Evolutionary conservation across 352 stramenopile genomes (phyloP).

Genomic region (Thraustochytrium sp.): DNA sequence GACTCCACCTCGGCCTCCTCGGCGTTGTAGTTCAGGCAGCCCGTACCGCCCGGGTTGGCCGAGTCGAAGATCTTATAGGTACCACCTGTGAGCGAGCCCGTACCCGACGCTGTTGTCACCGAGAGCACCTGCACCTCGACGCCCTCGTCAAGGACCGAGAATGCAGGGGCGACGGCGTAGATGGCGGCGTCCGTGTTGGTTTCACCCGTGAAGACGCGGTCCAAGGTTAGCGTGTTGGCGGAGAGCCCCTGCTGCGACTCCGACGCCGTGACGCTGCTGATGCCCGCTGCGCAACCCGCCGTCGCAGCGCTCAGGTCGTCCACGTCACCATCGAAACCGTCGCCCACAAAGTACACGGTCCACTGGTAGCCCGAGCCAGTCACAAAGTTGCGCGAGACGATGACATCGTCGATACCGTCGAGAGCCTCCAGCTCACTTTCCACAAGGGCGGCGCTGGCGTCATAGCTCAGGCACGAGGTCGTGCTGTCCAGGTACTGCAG

Average conservation of each 20-base stretch:
- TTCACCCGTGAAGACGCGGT: slow-evolving; percentile 22
- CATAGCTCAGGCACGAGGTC: slow-evolving; percentile 60
- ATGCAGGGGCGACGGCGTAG: background rate
- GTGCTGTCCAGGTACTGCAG: slow-evolving; percentile 52
- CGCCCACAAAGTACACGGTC: slow-evolving; percentile 4
- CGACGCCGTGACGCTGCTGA: background rate
- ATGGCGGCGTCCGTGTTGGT: background rate
- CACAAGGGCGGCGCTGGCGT: slow-evolving; percentile 56
- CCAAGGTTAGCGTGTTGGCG: slow-evolving; percentile 21
- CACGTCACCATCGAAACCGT: slow-evolving; percentile 32
- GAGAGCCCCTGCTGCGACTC: background rate
- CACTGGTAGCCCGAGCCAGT: background rate
- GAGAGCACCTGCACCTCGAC: background rate
- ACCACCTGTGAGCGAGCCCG: slow-evolving; percentile 27
- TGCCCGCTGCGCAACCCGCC: slow-evolving; percentile 4
- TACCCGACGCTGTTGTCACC: slow-evolving; percentile 42
- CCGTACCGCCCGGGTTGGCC: slow-evolving; percentile 23
- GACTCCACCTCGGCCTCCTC: slow-evolving; percentile 44
- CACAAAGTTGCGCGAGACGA: background rate
- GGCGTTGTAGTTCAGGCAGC: slow-evolving; percentile 43
- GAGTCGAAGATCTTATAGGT: slow-evolving; percentile 43
- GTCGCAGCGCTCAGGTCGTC: slow-evolving; percentile 8
- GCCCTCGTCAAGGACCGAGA: slow-evolving; percentile 31
- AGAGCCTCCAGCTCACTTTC: slow-evolving; percentile 54
- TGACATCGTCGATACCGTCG: background rate